Base-by-base conservation (phyloP, 805 yeast genomes). In the Metschnikowia noctiluminum region DNA sequence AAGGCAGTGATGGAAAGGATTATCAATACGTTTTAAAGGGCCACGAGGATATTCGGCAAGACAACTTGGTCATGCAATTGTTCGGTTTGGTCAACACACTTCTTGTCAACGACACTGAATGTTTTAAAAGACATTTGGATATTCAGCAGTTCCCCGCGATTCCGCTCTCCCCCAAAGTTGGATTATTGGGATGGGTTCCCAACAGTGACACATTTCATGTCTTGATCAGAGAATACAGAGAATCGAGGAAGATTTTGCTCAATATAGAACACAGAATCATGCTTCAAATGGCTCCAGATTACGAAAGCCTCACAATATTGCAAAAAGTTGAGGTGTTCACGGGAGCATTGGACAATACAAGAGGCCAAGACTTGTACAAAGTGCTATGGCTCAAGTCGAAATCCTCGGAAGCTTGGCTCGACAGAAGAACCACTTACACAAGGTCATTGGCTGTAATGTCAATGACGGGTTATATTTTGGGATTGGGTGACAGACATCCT, bases 201-300 rank as follows among this genome's bases (percentile, higher is more conserved):
- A 92, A 94, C 64, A 86, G 96, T 60, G 99, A 95, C 62, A 94
- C 99, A 0, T 87, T 94, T 80, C 98, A 94, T 66, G 91, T 85
- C 7, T 75, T 94, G 54, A 92, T 94, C 46, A 80, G 90, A 52
- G 98, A 92, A 58, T 90, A 91, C 64, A 81, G 99, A 59, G 97
- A 90, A 56, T 85, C 92, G 7, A 79, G 96, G 50, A 91, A 89
- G 72, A 88, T 91, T 40, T 76, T 92, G 52, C 71, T 92, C 54
- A 92, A 92, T 64, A 89, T 92, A 58, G 99, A 92, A 65, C 97
- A 92, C 64, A 78, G 97, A 54, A 88, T 92, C 48, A 91, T 92
- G 96, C 69, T 89, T 35, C 98, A 92, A 65, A 92, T 92, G 98
- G 96, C 98, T 0, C 97, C 97, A 1, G 91, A 91, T 63, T 94